Percentiles rank a stretch among this genome's conserved stretches.
These are phyloP conservation scores for Colletotrichum acutatum DNA, from an alignment of 2,329 filamentous ascomycete genomes.

Conservation along the genomic window DNA sequence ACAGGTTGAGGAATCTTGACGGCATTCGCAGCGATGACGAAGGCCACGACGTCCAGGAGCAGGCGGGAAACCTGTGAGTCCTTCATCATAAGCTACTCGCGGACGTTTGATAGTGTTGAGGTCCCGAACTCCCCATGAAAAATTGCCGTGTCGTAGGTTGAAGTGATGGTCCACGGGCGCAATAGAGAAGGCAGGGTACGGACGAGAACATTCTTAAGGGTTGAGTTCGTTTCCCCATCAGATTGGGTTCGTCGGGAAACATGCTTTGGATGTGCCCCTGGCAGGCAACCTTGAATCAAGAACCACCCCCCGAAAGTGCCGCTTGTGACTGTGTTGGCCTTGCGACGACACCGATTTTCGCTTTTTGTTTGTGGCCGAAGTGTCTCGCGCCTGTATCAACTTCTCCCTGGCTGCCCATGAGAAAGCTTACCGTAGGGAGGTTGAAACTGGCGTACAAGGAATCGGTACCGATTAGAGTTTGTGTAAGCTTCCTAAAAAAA, in stretches of 20 bases:
- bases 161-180: not conserved
- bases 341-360: not conserved
- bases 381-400: not conserved
- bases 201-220: not conserved
- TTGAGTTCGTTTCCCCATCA: not conserved
- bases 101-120: not conserved
- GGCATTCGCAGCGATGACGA: not conserved
- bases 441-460: not conserved
- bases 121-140: not conserved
- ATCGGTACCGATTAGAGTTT: not conserved
- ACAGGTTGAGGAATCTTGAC: slow-evolving; percentile 12
- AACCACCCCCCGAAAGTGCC: not conserved
- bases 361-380: not conserved
- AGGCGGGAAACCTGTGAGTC: not conserved
- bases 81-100: not conserved
- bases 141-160: not conserved
- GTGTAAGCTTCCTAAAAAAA: not conserved
- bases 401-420: not conserved
- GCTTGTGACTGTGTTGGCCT: not conserved
- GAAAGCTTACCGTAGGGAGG: not conserved
- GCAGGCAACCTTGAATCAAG: not conserved
- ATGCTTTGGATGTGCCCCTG: not conserved
- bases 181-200: not conserved
- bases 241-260: not conserved
- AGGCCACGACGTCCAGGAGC: not conserved